These are phyloP conservation scores for Knoxdaviesia proteae DNA, from an alignment of 2,329 filamentous ascomycete species.

Conservation along the genomic window DNA sequence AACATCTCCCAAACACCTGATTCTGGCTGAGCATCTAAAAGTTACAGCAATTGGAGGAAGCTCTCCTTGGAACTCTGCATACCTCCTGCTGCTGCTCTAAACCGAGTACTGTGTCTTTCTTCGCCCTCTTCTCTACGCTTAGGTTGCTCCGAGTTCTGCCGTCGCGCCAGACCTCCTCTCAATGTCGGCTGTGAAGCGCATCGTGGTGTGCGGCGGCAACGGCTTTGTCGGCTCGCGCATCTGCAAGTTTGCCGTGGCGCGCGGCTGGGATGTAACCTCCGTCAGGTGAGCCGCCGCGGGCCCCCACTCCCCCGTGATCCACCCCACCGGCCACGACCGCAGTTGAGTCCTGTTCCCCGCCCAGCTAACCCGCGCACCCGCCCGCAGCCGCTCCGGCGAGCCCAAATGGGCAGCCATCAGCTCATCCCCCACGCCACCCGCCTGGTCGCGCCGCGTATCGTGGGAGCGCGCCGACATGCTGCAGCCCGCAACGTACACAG, in stretches of 20 bases:
- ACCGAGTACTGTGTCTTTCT: too few species aligned
- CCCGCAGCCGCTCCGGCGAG: constrained; percentile 61
- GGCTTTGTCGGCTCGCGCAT: constrained; percentile 79
- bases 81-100: too few species aligned
- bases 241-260: constrained; percentile 68
- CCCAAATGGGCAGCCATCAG: constrained; percentile 69
- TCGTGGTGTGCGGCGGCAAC: constrained; percentile 84
- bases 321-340: not conserved
- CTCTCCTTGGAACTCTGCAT: too few species aligned
- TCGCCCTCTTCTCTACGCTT: too few species aligned
- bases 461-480: constrained; percentile 86
- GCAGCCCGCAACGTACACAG: constrained; percentile 56
- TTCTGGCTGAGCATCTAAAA: too few species aligned
- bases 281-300: constrained; percentile 44
- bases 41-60: too few species aligned
- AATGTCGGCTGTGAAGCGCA: constrained; percentile 46
- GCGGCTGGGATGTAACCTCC: constrained; percentile 83
- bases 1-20: too few species aligned
- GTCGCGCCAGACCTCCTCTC: not conserved
- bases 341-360: not conserved
- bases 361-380: constrained; percentile 6
- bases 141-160: too few species aligned
- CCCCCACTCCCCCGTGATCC: constrained; percentile 1
- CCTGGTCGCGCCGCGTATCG: constrained; percentile 63
- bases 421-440: constrained; percentile 45